Base-by-base conservation (phyloP, 2,329 filamentous ascomycete species). In the Didymella segeticola region DNA sequence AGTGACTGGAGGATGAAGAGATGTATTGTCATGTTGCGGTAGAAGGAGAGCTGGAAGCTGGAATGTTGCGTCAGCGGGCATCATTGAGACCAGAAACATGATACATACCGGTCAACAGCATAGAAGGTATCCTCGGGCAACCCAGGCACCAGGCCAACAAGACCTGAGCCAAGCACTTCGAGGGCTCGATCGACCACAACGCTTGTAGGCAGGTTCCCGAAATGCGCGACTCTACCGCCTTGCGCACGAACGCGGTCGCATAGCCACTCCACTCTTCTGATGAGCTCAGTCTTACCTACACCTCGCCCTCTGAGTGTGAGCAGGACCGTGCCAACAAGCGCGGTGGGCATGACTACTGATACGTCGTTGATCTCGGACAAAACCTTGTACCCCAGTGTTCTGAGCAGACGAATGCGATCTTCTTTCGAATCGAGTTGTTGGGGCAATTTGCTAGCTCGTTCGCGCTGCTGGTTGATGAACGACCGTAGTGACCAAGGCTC, bases 1-100 rank as follows among this genome's bases (percentile, higher is more conserved):
- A 99, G 81, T 0, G 93, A 90, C 72, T 98, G 93, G 2, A 91
- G 89, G 52, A 99, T 95, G 74, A 99, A 99, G 5, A 99, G 83
- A 71, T 99, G 95, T 57, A 99, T 99, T 0, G 93, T 97, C 95
- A 98, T 98, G 75, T 99, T 99, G 46, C 95, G 88, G 77, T 99
- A 99, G 75, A 99, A 99, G 0, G 92, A 96, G 9, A 99, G 83
- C 71, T 99, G 95, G 79, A 99, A 99, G 47, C 79, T 77, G 58
- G 3, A 45, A 11, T n/a, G 4, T n/a, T 3, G 14, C 8, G 38
- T 50, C 15, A 47, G 43, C 25, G 11, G 7, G n/a, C 23, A 29
- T 65, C 39, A 11, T 19, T n/a, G 23, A 26, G 17, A 43, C n/a
- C 37, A 17, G 17, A 41, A 14, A 14, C 7, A 27, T 29, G 33